Percentiles rank a stretch among this genome's conserved stretches.
Conservation (phyloP, 116 monocot species). For the Iris pallida region DNA sequence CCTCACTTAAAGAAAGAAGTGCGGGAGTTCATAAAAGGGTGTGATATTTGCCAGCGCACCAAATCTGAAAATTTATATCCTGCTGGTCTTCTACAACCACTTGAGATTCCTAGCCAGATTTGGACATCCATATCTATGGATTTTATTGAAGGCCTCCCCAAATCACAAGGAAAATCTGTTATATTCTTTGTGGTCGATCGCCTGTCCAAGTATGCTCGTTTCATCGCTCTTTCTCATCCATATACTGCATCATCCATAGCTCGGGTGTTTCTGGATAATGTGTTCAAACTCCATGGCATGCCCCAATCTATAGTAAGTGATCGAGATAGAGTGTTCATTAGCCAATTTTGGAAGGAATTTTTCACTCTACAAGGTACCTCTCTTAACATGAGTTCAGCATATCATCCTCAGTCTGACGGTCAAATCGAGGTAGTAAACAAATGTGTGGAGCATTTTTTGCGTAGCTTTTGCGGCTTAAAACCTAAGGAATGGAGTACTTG, state of each 20-base stretch:
- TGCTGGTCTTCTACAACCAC: constrained; percentile 16
- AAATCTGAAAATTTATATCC: constrained; percentile 5
- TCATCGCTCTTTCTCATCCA: background rate
- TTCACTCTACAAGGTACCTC: background rate
- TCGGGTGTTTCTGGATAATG: background rate
- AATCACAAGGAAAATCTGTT: background rate
- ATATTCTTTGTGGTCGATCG: background rate
- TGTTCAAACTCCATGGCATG: too few species aligned
- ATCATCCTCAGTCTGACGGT: background rate
- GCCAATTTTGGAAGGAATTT: background rate
- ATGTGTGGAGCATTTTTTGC: background rate
- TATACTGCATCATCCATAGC: background rate
- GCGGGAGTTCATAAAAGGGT: background rate
- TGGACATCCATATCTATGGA: constrained; percentile 14
- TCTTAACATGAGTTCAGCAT: background rate
- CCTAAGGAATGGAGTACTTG: too few species aligned
- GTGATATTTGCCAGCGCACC: constrained; percentile 3
- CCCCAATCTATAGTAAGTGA: too few species aligned
- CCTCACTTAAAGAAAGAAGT: background rate
- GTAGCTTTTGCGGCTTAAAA: too few species aligned
- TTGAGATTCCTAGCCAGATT: background rate
- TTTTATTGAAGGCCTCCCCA: constrained; percentile 1
- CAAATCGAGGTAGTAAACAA: background rate
- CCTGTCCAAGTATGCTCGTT: background rate
- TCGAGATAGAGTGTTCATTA: background rate